Evolutionary conservation across 2,329 filamentous ascomycete genomes (phyloP).

Genomic region (Blastomyces emzantsi): DNA sequence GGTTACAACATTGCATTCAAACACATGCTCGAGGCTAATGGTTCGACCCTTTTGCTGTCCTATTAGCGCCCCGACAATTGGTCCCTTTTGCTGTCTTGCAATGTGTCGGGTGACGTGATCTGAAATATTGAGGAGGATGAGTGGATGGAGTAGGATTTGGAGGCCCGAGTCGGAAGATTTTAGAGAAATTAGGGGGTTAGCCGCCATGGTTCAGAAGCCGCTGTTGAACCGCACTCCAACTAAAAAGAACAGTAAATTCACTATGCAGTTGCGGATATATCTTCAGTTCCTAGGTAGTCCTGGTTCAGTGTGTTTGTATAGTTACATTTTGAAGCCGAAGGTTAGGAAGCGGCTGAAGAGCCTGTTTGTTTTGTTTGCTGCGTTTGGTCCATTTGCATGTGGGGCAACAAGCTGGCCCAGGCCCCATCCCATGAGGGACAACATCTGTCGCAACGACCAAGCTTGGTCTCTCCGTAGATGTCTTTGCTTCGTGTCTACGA

Average conservation of each 20-base stretch:
- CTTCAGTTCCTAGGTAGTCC: conserved; percentile 1
- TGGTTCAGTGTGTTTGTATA: background rate
- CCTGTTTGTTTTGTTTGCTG: conserved; percentile 10
- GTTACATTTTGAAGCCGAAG: background rate
- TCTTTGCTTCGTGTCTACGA: background rate
- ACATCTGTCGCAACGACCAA: background rate
- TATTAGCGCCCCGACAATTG: conserved; percentile 77
- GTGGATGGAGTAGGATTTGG: conserved; percentile 77
- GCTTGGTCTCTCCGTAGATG: background rate
- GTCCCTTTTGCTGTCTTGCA: conserved; percentile 63
- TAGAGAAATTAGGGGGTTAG: conserved; percentile 55
- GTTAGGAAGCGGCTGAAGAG: background rate
- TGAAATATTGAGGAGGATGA: conserved; percentile 91
- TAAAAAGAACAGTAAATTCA: background rate
- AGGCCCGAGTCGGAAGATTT: conserved; percentile 65
- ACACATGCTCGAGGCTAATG: conserved; percentile 87
- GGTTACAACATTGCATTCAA: conserved; percentile 60
- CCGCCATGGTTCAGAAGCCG: conserved; percentile 38
- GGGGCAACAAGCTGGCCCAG: conserved; percentile 5
- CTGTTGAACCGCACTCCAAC: too few relatives aligned
- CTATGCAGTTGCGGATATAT: background rate
- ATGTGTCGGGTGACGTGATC: conserved; percentile 93
- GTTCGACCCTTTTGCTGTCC: conserved; percentile 86
- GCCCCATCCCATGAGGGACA: conserved; percentile 7
- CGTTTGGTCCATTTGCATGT: conserved; percentile 17